Evolutionary conservation across 2,329 filamentous ascomycete species (phyloP).

Genomic region (Talaromyces rugulosus): DNA sequence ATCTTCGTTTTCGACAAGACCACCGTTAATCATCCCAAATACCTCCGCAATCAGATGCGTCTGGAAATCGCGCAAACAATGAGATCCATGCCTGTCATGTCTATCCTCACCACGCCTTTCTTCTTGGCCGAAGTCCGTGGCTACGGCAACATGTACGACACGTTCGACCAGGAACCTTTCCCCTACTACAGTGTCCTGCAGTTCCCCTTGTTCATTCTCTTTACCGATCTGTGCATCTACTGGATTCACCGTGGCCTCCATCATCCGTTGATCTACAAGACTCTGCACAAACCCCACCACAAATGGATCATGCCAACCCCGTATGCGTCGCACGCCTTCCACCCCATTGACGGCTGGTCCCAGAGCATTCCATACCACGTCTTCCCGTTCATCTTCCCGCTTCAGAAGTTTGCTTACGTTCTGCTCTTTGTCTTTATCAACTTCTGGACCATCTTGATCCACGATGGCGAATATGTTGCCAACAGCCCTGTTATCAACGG

Average conservation of each 20-base stretch:
- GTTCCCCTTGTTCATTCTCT: slow-evolving; percentile 81
- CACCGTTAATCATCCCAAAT: slow-evolving; percentile 85
- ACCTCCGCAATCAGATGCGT: slow-evolving; percentile 86
- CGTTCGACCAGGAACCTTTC: slow-evolving; percentile 69
- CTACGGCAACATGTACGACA: slow-evolving; percentile 82
- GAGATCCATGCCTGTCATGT: slow-evolving; percentile 74
- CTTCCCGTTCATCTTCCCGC: slow-evolving; percentile 86
- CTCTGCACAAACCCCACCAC: slow-evolving; percentile 93
- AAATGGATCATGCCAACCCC: slow-evolving; percentile 99
- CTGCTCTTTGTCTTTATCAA: slow-evolving; percentile 88
- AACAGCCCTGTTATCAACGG: slow-evolving; percentile 91
- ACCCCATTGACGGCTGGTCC: slow-evolving; percentile 84
- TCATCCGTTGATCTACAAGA: slow-evolving; percentile 76
- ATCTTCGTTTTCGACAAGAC: slow-evolving; percentile 86
- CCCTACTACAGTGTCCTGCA: slow-evolving; percentile 74
- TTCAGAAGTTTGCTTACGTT: slow-evolving; percentile 87
- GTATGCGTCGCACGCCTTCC: slow-evolving; percentile 88
- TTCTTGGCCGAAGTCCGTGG: slow-evolving; percentile 82
- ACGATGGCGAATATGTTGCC: slow-evolving; percentile 91
- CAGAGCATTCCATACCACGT: slow-evolving; percentile 90
- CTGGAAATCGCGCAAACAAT: slow-evolving; percentile 81
- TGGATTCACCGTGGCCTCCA: slow-evolving; percentile 86
- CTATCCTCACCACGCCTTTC: slow-evolving; percentile 72
- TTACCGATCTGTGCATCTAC: slow-evolving; percentile 89
- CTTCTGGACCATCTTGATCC: slow-evolving; percentile 93